Base-by-base conservation (phyloP, 495 filamentous ascomycete species). In the Tuber aestivum region DNA sequence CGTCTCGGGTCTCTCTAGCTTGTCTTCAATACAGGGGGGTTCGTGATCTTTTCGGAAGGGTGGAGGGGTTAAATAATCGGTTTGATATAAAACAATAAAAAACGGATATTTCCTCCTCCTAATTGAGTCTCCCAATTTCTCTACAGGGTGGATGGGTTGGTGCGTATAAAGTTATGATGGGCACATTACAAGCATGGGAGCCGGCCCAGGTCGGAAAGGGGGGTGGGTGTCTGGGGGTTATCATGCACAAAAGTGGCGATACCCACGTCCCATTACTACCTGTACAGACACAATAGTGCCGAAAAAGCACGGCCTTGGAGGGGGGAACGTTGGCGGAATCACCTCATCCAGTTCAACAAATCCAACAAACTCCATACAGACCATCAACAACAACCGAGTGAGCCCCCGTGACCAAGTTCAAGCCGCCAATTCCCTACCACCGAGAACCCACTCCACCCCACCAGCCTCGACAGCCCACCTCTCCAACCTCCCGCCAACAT, bases 401-500 rank as follows among this genome's bases (percentile, higher is more conserved):
- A 65, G 56, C 56, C 27, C 56, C 27, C 14, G 16, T 65, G 56
- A 35, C n/a, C n/a, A 27, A 14, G n/a, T 5, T 65, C 27, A 65
- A 32, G 18, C 27, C 14, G 27, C 56, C 56, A 65, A 2, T 27
- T 35, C 27, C 32, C 56, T 35, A 10, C 56, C 56, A 18, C 56
- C 56, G 20, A 18, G 27, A 18, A 65, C 27, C 56, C 56, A 65
- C 27, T 65, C 56, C 14, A 65, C 56, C 12, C 27, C 56, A 20
- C 56, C 56, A 16, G 56, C 27, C 56, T 65, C 32, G 1, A 65
- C 27, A 8, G 56, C 56, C 56, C 56, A 65, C 56, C 78, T 65
- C 27, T 84, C 81, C 45, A 87, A 82, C 75, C 88, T 83, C n/a
- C 83, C 84, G 0, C 83, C 81, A n/a, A 91, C 81, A 18, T 71